phyloP scores from a whole-genome alignment of 441 rosid genomes.

The Populus tomentosa region DNA sequence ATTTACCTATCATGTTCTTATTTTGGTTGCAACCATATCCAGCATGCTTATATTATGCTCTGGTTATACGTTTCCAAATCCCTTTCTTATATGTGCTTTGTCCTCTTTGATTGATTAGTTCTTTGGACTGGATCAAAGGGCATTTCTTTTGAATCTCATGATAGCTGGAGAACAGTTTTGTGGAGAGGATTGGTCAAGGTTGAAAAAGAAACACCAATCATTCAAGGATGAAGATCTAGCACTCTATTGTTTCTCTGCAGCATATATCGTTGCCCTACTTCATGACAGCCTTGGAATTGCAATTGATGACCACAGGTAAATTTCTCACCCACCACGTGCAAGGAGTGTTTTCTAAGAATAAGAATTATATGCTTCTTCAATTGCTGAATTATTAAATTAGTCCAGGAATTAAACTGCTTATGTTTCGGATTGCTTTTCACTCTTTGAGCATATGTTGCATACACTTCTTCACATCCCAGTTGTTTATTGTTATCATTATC shows the following conservation, averaged over 20 bases:
- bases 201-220: conserved; percentile 55
- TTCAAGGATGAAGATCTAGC: conserved; percentile 61
- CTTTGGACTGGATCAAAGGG: conserved; percentile 52
- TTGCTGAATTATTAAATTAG: background rate
- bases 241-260: conserved; percentile 90
- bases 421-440: background rate
- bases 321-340: background rate
- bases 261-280: conserved; percentile 86
- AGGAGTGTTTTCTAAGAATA: background rate
- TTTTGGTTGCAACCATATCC: background rate
- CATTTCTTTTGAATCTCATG: conserved; percentile 54
- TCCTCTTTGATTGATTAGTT: conserved; percentile 46
- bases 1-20: background rate
- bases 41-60: background rate
- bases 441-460: background rate
- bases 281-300: conserved; percentile 84
- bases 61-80: conserved; percentile 1
- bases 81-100: conserved; percentile 14
- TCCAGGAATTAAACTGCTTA: background rate
- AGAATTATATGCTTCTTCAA: background rate
- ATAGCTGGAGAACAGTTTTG: conserved; percentile 71
- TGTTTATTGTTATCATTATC: background rate
- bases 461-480: background rate
- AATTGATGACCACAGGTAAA: conserved; percentile 74
- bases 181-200: conserved; percentile 76